These are phyloP conservation scores for Calonectria fujianensis DNA, from an alignment of 2,329 filamentous ascomycete genomes.

Conservation along the genomic window DNA sequence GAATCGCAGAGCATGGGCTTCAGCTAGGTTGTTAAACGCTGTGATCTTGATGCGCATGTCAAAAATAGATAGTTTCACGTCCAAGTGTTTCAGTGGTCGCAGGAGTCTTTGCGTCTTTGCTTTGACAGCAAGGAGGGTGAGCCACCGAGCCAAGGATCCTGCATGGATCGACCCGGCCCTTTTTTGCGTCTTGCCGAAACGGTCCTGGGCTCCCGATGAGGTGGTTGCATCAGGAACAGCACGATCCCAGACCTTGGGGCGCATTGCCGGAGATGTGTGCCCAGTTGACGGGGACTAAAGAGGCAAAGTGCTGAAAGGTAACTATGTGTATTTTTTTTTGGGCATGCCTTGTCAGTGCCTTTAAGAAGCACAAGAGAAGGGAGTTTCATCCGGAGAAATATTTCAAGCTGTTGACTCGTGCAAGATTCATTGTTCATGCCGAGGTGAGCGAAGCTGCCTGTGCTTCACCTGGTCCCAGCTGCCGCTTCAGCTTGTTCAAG, in stretches of 20 bases:
- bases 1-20: constrained; percentile 31
- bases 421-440: background rate
- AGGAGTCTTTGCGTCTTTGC: constrained; percentile 17
- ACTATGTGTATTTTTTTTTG: background rate
- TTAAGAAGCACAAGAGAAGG: background rate
- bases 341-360: background rate
- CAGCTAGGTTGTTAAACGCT: constrained; percentile 23
- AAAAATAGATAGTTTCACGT: constrained; percentile 3
- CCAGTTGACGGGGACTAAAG: background rate
- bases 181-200: constrained; percentile 16
- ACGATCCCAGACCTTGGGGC: background rate
- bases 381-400: background rate
- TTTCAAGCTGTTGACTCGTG: background rate
- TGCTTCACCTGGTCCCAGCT: constrained; percentile 13
- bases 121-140: constrained; percentile 16
- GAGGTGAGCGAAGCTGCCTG: background rate
- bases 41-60: constrained; percentile 5
- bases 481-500: background rate
- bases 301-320: background rate
- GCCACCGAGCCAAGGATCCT: constrained; percentile 10
- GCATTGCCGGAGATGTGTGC: background rate
- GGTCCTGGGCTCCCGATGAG: background rate
- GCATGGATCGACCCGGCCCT: constrained; percentile 9
- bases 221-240: background rate
- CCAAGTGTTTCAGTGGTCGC: constrained; percentile 1